Evolutionary conservation across 345 rosid species (phyloP).

Genomic region (Eucalyptus pauciflora): DNA sequence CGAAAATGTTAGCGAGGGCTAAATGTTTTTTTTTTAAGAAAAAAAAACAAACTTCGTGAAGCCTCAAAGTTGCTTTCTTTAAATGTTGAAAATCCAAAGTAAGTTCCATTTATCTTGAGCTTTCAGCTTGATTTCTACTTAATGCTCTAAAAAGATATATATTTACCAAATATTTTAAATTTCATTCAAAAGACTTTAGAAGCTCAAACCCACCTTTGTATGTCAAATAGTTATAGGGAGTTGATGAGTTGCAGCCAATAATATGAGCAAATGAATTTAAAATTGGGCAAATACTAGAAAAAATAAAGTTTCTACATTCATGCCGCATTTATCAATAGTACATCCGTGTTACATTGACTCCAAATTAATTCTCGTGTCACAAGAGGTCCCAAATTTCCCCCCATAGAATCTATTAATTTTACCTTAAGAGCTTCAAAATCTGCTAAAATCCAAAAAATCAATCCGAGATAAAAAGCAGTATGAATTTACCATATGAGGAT

Average conservation of each 20-base stretch:
- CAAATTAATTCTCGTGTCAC: not conserved
- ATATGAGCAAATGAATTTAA: not conserved
- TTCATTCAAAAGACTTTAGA: not conserved
- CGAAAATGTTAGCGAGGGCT: not conserved
- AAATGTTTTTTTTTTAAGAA: too few species aligned
- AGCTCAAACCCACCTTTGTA: fast-evolving
- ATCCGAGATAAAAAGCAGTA: too few species aligned
- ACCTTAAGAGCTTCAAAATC: fast-evolving
- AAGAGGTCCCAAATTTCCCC: not conserved
- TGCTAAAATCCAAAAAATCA: too few species aligned
- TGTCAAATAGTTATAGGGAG: too few species aligned
- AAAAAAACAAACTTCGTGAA: not conserved
- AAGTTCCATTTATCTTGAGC: fast-evolving
- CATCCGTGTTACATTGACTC: fast-evolving
- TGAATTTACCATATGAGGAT: too few species aligned
- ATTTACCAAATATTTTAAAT: too few species aligned
- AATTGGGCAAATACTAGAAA: not conserved
- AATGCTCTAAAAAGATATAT: too few species aligned
- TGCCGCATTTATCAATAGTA: not conserved
- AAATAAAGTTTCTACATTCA: fast-evolving
- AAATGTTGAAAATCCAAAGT: not conserved
- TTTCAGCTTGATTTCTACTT: not conserved
- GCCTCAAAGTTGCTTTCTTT: not conserved
- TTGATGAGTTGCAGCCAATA: not conserved
- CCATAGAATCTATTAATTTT: too few species aligned